Evolutionary conservation across 768 basidiomycete species (phyloP).

Genomic region (Leccinum obscurum): DNA sequence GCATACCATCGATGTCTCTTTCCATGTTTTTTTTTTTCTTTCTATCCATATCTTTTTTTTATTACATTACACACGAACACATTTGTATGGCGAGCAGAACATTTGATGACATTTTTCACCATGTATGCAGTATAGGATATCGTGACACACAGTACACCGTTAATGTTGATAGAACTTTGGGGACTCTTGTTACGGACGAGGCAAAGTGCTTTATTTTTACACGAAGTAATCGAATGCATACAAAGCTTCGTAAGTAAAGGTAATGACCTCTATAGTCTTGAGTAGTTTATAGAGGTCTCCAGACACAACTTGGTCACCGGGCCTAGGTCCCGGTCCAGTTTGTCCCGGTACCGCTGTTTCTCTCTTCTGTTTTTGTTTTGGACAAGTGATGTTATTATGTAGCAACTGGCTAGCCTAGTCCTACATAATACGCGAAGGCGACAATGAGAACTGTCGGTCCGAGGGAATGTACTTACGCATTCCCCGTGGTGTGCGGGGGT

Average conservation of each 20-base stretch:
- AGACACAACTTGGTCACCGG: no score
- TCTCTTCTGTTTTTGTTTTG: no score
- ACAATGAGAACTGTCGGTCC: no score
- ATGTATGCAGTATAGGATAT: conserved; percentile 4
- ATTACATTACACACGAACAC: not conserved
- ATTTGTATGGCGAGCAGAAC: conserved; percentile 12
- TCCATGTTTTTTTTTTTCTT: not conserved
- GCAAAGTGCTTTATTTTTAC: not conserved
- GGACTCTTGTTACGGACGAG: not conserved
- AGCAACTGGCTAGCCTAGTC: no score
- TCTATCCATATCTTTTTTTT: not conserved
- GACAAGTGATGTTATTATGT: no score
- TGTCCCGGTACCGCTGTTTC: no score
- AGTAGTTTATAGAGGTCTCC: no score
- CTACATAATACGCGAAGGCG: no score
- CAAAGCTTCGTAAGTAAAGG: not conserved
- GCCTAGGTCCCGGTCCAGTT: no score
- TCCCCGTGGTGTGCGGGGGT: no score
- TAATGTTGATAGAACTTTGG: conserved; percentile 1
- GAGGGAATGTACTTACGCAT: no score
- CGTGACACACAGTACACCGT: not conserved
- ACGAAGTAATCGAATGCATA: not conserved
- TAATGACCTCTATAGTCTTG: no score
- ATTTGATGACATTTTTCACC: conserved; percentile 6
- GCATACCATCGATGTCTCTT: not conserved